Percentiles rank a stretch among this genome's conserved stretches.
Conservation (phyloP, 768 basidiomycete genomes). For the Ramaria rubella region DNA sequence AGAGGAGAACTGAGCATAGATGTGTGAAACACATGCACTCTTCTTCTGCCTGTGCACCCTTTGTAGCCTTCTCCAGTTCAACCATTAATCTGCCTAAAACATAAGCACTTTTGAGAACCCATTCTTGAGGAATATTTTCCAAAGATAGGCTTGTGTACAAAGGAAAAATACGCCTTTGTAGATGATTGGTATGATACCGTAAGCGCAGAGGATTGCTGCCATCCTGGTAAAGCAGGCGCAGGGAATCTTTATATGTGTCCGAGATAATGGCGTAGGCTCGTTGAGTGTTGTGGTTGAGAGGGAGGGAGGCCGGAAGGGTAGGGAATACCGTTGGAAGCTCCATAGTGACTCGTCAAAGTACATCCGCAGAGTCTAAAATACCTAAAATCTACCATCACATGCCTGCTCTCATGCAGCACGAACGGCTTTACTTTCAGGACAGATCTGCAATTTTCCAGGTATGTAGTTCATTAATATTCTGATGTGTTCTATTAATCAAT, state of each 20-base stretch:
- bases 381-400: too few species aligned
- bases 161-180: conserved; percentile 6
- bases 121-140: neutral
- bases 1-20: neutral
- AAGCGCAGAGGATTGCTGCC: conserved; percentile 15
- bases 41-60: too few species aligned
- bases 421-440: too few species aligned
- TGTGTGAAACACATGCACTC: neutral
- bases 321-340: too few species aligned
- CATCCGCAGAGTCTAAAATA: too few species aligned
- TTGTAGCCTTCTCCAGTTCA: neutral
- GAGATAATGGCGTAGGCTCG: neutral
- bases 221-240: conserved; percentile 12
- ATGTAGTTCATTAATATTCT: too few species aligned
- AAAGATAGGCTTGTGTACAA: neutral
- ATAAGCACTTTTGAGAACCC: neutral
- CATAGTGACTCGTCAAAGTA: too few species aligned
- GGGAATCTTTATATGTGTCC: neutral
- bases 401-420: too few species aligned
- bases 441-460: too few species aligned
- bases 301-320: too few species aligned
- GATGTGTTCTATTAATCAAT: too few species aligned
- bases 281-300: neutral
- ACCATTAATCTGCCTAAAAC: neutral
- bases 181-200: conserved; percentile 9